Conservation (phyloP, 306 rosid genomes). For the Hippophae tibetana region DNA sequence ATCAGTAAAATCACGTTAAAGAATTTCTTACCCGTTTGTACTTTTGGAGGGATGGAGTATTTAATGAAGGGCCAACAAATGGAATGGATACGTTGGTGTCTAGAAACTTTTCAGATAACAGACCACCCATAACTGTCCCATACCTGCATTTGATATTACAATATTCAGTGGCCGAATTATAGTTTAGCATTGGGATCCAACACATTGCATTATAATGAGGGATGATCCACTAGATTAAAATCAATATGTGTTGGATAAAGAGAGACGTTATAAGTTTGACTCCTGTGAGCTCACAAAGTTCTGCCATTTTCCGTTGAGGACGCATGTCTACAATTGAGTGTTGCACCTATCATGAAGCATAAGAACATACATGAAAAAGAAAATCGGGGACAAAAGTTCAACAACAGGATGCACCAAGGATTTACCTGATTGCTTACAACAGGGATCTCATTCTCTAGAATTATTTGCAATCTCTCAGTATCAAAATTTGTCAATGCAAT, state of each 20-base stretch:
- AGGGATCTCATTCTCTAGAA: slow-evolving; percentile 83
- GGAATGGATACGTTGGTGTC: slow-evolving; percentile 79
- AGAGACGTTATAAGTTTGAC: slow-evolving; percentile 87
- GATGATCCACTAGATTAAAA: background rate
- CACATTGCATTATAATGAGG: background rate
- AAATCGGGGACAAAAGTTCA: background rate
- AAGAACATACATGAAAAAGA: background rate
- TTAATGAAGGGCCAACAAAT: slow-evolving; percentile 76
- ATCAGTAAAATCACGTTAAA: background rate
- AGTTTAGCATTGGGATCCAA: no score
- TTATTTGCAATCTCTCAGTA: slow-evolving; percentile 77
- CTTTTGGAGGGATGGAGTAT: slow-evolving; percentile 92
- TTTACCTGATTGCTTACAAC: slow-evolving; percentile 94
- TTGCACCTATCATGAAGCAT: slow-evolving; percentile 49
- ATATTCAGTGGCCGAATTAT: background rate
- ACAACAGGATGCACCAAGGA: slow-evolving; percentile 5
- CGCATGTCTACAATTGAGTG: slow-evolving; percentile 91
- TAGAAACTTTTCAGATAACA: slow-evolving; percentile 82
- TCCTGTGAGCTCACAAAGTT: slow-evolving; percentile 85
- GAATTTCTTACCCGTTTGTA: slow-evolving; percentile 67
- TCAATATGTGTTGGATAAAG: slow-evolving; percentile 22
- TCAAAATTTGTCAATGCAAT: slow-evolving; percentile 85
- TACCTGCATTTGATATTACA: slow-evolving; percentile 51
- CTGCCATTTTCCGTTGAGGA: slow-evolving; percentile 88
- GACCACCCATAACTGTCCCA: slow-evolving; percentile 94